These are phyloP conservation scores for Nemania sp. DNA, from an alignment of 2,329 filamentous ascomycete genomes.

Conservation along the genomic window DNA sequence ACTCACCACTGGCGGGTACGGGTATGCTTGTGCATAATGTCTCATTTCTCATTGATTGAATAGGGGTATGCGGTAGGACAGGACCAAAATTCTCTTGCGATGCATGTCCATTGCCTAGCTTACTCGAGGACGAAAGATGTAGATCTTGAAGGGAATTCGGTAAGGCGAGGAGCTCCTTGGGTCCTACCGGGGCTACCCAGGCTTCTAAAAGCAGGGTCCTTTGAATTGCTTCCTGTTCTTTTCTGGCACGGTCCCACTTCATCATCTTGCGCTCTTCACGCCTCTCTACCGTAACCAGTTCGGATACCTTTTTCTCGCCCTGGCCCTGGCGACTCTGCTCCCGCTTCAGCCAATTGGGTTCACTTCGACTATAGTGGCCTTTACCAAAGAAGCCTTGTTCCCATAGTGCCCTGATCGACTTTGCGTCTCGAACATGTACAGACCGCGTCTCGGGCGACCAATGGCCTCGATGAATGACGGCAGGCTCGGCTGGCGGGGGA, in stretches of 20 bases:
- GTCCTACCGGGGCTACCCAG: constrained; percentile 59
- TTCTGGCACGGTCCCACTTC: constrained; percentile 92
- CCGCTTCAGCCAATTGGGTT: constrained; percentile 90
- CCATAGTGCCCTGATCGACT: constrained; percentile 85
- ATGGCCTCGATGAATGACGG: constrained; percentile 74
- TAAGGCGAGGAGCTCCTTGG: constrained; percentile 62
- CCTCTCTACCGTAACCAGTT: constrained; percentile 81
- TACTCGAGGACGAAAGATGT: constrained; percentile 34
- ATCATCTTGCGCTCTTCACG: constrained; percentile 83
- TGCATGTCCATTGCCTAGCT: constrained; percentile 34
- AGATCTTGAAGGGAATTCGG: constrained; percentile 66
- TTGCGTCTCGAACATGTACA: constrained; percentile 82
- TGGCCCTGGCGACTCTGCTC: constrained; percentile 80
- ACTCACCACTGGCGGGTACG: not conserved
- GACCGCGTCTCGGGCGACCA: constrained; percentile 87
- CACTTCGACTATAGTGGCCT: constrained; percentile 90
- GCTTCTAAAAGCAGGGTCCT: constrained; percentile 68
- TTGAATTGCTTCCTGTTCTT: constrained; percentile 86
- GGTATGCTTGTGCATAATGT: constrained; percentile 6
- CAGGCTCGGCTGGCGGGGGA: constrained; percentile 73
- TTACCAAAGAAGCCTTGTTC: constrained; percentile 98
- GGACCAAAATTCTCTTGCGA: not conserved
- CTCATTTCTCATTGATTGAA: not conserved
- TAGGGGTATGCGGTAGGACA: not conserved
- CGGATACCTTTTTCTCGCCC: constrained; percentile 76